Conservation (phyloP, 169 alveolate genomes). For the Perkinsus marinus region DNA sequence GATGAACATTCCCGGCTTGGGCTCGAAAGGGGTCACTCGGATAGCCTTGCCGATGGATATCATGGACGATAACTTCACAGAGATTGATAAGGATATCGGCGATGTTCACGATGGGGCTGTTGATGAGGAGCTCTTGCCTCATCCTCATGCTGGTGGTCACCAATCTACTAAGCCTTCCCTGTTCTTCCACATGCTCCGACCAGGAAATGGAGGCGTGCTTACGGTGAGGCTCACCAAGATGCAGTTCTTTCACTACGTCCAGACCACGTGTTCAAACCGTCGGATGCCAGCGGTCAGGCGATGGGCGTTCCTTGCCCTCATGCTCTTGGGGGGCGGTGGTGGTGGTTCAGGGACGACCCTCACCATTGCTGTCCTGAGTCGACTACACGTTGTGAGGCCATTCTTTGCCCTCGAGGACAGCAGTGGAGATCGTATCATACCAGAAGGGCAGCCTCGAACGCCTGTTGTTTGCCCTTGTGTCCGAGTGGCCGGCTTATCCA, state of each 20-base stretch:
- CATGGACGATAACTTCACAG: background rate
- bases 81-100: background rate
- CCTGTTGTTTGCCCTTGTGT: background rate
- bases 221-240: background rate
- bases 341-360: background rate
- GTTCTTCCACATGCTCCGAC: background rate
- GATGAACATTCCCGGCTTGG: background rate
- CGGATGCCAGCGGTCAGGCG: background rate
- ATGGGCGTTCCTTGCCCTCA: background rate
- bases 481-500: background rate
- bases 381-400: background rate
- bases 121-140: too few species aligned
- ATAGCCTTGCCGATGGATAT: background rate
- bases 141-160: background rate
- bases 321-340: background rate
- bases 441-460: background rate
- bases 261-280: background rate
- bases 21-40: background rate
- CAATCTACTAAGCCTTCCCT: background rate
- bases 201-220: background rate
- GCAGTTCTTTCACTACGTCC: background rate
- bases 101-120: background rate
- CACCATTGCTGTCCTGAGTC: background rate
- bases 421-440: background rate
- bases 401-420: background rate